A percentile compares a stretch with the other conserved stretches of the same genome.
Conservation (phyloP, 1,139 yeast genomes). For the Diutina pseudorugosa region DNA sequence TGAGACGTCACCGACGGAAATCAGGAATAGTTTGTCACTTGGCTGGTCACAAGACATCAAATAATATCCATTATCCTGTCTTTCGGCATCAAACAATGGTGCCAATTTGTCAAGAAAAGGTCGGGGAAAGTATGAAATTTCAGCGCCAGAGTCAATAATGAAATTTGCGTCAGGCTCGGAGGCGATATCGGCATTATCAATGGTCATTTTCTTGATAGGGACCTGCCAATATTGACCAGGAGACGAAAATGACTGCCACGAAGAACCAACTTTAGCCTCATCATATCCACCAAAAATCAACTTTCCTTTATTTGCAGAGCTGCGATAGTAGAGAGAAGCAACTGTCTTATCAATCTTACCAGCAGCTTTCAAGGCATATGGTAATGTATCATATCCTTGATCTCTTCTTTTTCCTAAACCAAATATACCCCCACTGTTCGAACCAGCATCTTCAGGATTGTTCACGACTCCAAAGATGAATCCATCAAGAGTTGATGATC, state of each 20-base stretch:
- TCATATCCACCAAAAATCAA: slow-evolving; percentile 1
- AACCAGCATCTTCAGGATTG: not conserved
- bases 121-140: not conserved
- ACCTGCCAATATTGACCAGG: slow-evolving; percentile 2
- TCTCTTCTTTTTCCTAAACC: not conserved
- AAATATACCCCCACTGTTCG: not conserved
- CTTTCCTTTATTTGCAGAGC: not conserved
- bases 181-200: not conserved
- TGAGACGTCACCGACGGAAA: slow-evolving; percentile 5
- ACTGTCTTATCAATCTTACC: not conserved
- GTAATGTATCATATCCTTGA: not conserved
- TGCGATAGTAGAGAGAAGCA: not conserved
- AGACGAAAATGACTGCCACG: not conserved
- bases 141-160: not conserved
- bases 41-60: slow-evolving; percentile 6
- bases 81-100: not conserved
- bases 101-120: not conserved
- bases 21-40: slow-evolving; percentile 1
- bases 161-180: not conserved
- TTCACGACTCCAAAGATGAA: not conserved
- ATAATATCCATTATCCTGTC: not conserved
- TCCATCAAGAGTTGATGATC: not conserved
- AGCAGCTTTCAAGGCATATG: not conserved
- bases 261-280: not conserved
- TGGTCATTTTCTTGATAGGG: not conserved